These are phyloP conservation scores for Akanthomyces lecanii DNA, from an alignment of 2,329 filamentous ascomycete genomes.

Conservation along the genomic window DNA sequence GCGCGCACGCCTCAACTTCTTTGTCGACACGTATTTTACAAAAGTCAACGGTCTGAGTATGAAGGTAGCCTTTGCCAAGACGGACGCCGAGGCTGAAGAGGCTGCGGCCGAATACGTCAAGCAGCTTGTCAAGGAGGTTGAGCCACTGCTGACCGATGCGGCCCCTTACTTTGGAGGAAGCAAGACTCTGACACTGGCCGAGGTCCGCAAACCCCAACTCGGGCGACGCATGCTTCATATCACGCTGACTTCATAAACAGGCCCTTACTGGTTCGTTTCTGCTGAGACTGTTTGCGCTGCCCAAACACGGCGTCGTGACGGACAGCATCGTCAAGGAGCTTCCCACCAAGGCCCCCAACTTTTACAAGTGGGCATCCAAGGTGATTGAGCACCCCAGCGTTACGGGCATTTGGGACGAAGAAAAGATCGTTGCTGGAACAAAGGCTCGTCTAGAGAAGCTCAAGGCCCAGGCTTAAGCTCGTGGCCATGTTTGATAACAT, in stretches of 20 bases:
- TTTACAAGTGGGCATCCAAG: slow-evolving; percentile 62
- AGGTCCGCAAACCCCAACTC: slow-evolving; percentile 46
- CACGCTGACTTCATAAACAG: slow-evolving; percentile 31
- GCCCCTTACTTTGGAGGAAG: slow-evolving; percentile 62
- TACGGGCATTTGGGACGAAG: slow-evolving; percentile 48
- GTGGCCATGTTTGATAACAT: too few species aligned
- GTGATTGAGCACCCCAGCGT: slow-evolving; percentile 63
- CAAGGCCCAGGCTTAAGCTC: not conserved
- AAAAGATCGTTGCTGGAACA: slow-evolving; percentile 19
- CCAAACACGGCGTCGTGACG: slow-evolving; percentile 53
- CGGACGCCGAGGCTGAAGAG: slow-evolving; percentile 46
- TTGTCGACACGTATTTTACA: slow-evolving; percentile 64
- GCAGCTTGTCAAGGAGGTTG: slow-evolving; percentile 64
- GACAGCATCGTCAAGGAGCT: slow-evolving; percentile 42
- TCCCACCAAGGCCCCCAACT: slow-evolving; percentile 56
- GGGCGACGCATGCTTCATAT: not conserved
- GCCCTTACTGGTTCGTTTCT: slow-evolving; percentile 64
- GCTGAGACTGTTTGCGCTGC: slow-evolving; percentile 52
- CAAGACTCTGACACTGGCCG: slow-evolving; percentile 64
- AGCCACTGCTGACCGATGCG: slow-evolving; percentile 58
- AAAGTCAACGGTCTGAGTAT: slow-evolving; percentile 52
- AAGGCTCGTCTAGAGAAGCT: slow-evolving; percentile 22
- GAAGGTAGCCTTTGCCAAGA: slow-evolving; percentile 44
- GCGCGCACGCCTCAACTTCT: slow-evolving; percentile 66
- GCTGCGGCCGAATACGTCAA: slow-evolving; percentile 49